Base-by-base conservation (phyloP, 805 yeast genomes). In the Nakazawaea peltata region DNA sequence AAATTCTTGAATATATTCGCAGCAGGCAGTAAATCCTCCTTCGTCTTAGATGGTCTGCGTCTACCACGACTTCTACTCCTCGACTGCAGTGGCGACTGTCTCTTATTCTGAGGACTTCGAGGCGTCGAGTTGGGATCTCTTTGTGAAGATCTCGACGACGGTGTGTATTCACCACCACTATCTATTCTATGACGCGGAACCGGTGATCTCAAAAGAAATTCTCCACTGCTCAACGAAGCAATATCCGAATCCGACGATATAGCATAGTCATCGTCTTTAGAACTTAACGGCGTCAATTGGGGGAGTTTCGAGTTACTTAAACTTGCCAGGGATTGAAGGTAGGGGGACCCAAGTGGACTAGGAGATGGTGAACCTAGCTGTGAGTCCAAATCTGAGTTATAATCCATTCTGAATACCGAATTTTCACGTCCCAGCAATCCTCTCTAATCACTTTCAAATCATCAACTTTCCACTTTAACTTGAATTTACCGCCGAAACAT, bases 1-100 rank as follows among this genome's bases (percentile, higher is more conserved):
- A 92, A 57, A 53, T 90, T 87, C 31, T 94, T 70, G 54, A 80
- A 85, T 12, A 86, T 77, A 62, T 81, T 79, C 2, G 87, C 82
- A 0, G 82, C 69, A 6, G 77, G 72, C 8, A 69, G 60, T 19
- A 61, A 50, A 19, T 54, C 56, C 9, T 32, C 42, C 12, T 19
- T 25, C 11, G 13, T 19, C 23, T 49, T 40, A 4, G 57, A 52
- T 22, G 46, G 37, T 17, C 48, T 41, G n/a, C 45, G 41, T 24
- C 51, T 46, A 12, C 48, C 53, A 22, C 57, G 48, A 10, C 47
- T 37, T 21, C 55, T 46, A 19, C 41, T 42, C 31, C 54, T 45
- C 7, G 40, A 21, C 19, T 21, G 14, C 4, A 24, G 19, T 5
- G 19, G 11, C 10, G 32, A 11, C 8, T 19, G 19, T 18, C 24